These are phyloP conservation scores for Leishmania tropica DNA, from an alignment of 208 protist genomes.

Conservation along the genomic window DNA sequence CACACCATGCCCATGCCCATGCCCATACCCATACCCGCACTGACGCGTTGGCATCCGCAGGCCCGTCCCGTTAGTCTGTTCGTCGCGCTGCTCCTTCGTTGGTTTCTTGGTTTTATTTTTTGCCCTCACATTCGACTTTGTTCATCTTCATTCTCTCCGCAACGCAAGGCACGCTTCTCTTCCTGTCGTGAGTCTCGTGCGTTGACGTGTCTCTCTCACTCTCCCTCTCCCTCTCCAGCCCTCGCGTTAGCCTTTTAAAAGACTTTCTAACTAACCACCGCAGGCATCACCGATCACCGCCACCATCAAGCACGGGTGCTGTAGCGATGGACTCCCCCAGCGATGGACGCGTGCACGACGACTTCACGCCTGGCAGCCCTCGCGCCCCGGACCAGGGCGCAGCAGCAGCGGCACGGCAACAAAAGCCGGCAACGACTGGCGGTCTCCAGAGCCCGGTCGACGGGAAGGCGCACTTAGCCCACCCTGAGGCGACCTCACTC, in stretches of 20 bases:
- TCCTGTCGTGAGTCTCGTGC: background rate
- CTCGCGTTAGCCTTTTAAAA: background rate
- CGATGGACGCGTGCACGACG: no score
- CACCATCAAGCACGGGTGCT: background rate
- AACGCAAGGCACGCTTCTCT: no score
- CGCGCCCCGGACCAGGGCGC: background rate
- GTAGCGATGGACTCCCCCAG: background rate
- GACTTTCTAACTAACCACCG: background rate
- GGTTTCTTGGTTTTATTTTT: no score
- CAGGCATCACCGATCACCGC: background rate
- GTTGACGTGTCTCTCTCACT: background rate
- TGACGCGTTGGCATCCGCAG: background rate
- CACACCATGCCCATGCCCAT: no score
- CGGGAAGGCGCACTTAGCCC: slow-evolving; percentile 10
- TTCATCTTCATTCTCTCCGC: no score
- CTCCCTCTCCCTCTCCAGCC: background rate
- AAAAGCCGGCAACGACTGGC: background rate
- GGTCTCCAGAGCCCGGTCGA: background rate
- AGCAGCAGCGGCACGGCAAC: background rate
- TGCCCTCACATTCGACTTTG: no score
- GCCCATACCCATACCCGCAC: background rate
- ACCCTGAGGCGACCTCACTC: slow-evolving; percentile 30
- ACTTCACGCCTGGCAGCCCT: background rate
- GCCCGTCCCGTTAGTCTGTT: background rate
- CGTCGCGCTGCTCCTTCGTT: background rate